phyloP scores from a whole-genome alignment of 495 filamentous ascomycete species.

The Aspergillus affinis region DNA sequence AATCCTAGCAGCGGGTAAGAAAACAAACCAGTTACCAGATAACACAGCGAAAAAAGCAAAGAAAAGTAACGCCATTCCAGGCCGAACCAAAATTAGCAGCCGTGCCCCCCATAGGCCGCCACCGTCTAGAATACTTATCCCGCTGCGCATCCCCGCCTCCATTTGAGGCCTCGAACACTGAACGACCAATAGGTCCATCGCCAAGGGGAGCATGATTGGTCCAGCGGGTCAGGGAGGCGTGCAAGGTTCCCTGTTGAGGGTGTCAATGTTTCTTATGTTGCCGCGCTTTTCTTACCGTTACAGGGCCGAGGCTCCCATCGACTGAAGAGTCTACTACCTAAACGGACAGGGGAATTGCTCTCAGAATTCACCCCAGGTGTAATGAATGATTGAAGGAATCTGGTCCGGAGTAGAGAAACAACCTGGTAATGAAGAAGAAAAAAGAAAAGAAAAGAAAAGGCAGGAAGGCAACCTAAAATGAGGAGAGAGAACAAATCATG shows the following conservation, averaged over 20 bases:
- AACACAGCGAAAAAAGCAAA: constrained; percentile 4
- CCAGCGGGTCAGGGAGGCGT: constrained; percentile 16
- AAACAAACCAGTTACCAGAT: background rate
- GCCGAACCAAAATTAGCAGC: constrained; percentile 23
- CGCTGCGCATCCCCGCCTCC: constrained; percentile 21
- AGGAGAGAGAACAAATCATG: constrained; percentile 2
- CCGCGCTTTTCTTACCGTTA: constrained; percentile 17
- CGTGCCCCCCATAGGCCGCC: constrained; percentile 10
- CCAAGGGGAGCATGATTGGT: constrained; percentile 12
- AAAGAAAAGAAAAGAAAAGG: constrained; percentile 12
- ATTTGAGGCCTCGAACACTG: constrained; percentile 27
- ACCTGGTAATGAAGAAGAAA: background rate
- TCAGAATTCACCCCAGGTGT: no score
- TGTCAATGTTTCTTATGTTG: constrained; percentile 18
- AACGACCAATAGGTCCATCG: constrained; percentile 7
- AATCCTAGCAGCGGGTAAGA: background rate
- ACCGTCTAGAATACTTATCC: constrained; percentile 16
- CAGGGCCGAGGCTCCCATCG: constrained; percentile 37
- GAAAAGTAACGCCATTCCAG: constrained; percentile 14
- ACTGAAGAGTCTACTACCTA: constrained; percentile 12
- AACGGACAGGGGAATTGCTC: constrained; percentile 2
- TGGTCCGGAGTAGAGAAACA: no score
- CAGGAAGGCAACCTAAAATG: constrained; percentile 2
- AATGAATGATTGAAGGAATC: no score
- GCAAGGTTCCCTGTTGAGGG: constrained; percentile 15